Percentiles rank a stretch among this genome's conserved stretches.
Evolutionary conservation across 1,139 yeast species (phyloP).

Genomic region (Candida sp.): DNA sequence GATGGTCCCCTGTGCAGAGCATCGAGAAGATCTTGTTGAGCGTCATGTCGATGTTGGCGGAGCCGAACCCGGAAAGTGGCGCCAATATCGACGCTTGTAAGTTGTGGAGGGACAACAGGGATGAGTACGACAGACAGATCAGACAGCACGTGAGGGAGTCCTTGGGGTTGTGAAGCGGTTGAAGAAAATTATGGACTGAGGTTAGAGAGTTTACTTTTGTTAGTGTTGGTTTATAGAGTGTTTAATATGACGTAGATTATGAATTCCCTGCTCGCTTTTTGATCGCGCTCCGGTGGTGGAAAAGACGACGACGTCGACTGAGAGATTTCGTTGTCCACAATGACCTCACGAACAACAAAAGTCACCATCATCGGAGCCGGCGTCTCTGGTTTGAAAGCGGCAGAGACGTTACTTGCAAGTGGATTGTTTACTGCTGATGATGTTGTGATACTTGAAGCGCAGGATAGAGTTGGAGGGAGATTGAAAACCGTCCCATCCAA

Average conservation of each 20-base stretch:
- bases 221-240: background rate
- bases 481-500: slow-evolving; percentile 29
- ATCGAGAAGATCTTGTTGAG: slow-evolving; percentile 92
- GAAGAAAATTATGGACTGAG: background rate
- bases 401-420: slow-evolving; percentile 52
- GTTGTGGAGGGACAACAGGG: slow-evolving; percentile 87
- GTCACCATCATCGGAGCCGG: slow-evolving; percentile 75
- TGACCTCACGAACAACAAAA: slow-evolving; percentile 7
- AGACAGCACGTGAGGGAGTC: slow-evolving; percentile 65
- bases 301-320: too few species aligned
- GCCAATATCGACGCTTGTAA: slow-evolving; percentile 98
- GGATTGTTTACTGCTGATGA: slow-evolving; percentile 36
- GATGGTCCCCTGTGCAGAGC: slow-evolving; percentile 99
- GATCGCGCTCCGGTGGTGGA: too few species aligned
- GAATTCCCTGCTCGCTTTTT: too few species aligned
- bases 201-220: background rate
- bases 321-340: background rate
- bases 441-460: slow-evolving; percentile 52
- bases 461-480: slow-evolving; percentile 54
- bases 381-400: slow-evolving; percentile 80
- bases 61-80: slow-evolving; percentile 96
- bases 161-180: slow-evolving; percentile 53
- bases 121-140: slow-evolving; percentile 67
- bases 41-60: slow-evolving; percentile 96
- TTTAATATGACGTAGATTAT: background rate